Conservation (phyloP, 148 eudicot genomes). For the Camellia lanceoleosa region DNA sequence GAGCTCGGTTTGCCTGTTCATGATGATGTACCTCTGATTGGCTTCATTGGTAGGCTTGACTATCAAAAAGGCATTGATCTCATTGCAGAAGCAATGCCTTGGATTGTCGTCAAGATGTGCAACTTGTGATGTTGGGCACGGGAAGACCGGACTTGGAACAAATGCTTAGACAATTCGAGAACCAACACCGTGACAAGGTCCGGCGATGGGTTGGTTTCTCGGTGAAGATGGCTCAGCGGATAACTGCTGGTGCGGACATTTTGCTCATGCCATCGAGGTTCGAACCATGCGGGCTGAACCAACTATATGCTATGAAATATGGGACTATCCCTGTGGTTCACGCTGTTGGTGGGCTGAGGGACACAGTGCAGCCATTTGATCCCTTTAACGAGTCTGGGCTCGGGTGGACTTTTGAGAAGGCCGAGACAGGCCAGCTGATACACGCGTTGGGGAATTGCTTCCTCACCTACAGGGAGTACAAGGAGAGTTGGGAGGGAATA, state of each 20-base stretch:
- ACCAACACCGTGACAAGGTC: constrained; percentile 47
- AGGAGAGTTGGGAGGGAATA: constrained; percentile 13
- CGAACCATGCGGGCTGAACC: constrained; percentile 91
- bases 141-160: constrained; percentile 83
- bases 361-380: constrained; percentile 79
- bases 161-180: constrained; percentile 72
- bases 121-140: constrained; percentile 83
- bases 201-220: constrained; percentile 97
- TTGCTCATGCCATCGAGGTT: constrained; percentile 95
- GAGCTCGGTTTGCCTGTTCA: constrained; percentile 81
- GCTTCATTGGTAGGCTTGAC: constrained; percentile 91
- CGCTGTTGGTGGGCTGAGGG: constrained; percentile 89
- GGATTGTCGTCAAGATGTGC: constrained; percentile 87
- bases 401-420: constrained; percentile 7
- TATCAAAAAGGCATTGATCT: constrained; percentile 88
- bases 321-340: constrained; percentile 97
- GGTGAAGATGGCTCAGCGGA: constrained; percentile 78
- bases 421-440: background rate
- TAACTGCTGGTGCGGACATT: constrained; percentile 92
- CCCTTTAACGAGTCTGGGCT: constrained; percentile 52
- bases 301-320: constrained; percentile 87
- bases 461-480: constrained; percentile 21
- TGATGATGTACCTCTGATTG: constrained; percentile 67
- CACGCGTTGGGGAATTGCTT: constrained; percentile 76
- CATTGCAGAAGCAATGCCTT: constrained; percentile 85